Evolutionary conservation across 129 eudicot species (phyloP).

Genomic region (Flaveria trinervia): DNA sequence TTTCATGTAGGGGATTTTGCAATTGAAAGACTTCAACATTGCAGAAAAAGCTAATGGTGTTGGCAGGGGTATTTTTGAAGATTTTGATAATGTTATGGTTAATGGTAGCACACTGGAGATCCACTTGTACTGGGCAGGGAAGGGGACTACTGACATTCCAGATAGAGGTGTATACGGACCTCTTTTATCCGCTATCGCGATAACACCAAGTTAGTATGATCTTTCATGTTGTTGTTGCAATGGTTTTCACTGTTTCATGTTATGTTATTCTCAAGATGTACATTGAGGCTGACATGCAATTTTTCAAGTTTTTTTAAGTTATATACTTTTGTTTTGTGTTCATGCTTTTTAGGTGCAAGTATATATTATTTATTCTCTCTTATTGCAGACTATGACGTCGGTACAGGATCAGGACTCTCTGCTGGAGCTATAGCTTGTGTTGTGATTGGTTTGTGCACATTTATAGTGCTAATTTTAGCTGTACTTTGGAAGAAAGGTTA

Average conservation of each 20-base stretch:
- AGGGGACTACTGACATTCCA: too few relatives aligned
- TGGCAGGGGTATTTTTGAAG: conserved; percentile 42
- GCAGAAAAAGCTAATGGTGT: conserved; percentile 53
- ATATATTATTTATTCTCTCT: conserved; percentile 17
- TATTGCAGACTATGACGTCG: conserved; percentile 50
- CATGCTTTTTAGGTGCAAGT: conserved; percentile 18
- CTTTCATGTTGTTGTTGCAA: background rate
- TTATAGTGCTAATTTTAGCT: conserved; percentile 35
- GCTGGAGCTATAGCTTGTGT: conserved; percentile 64
- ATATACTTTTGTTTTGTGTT: background rate
- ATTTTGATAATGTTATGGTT: conserved; percentile 40
- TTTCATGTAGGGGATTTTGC: conserved; percentile 46
- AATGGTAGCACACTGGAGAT: too few relatives aligned
- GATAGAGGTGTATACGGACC: conserved; percentile 72
- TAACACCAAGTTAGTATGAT: conserved; percentile 66
- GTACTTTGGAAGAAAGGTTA: conserved; percentile 55
- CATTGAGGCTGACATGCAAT: background rate
- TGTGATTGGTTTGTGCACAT: conserved; percentile 48
- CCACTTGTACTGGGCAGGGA: too few relatives aligned
- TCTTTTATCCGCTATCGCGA: conserved; percentile 63
- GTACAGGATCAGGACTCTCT: conserved; percentile 54
- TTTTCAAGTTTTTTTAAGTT: background rate
- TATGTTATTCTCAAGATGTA: background rate
- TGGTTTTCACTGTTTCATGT: background rate
- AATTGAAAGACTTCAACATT: conserved; percentile 54